Percentiles rank a stretch among this genome's conserved stretches.
phyloP scores from a whole-genome alignment of 768 basidiomycete genomes.

The Tephrocybe sp. region DNA sequence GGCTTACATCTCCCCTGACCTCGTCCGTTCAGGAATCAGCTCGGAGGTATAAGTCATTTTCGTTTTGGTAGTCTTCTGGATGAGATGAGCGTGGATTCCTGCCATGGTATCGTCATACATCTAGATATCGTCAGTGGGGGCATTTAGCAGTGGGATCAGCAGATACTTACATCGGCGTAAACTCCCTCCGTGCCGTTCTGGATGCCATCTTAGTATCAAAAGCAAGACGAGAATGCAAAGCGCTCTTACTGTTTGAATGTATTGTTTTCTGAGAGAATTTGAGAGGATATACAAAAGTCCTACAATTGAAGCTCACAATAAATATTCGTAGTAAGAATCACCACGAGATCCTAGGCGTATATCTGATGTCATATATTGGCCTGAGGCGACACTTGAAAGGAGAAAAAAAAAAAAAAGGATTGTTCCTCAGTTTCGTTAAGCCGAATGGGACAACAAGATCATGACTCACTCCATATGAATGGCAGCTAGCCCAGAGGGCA shows the following conservation, averaged over 20 bases:
- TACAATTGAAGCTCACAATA: slow-evolving; percentile 49
- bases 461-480: slow-evolving; percentile 73
- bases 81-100: slow-evolving; percentile 72
- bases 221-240: not conserved
- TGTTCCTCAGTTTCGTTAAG: too few relatives aligned
- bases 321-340: slow-evolving; percentile 93
- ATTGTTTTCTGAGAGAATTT: slow-evolving; percentile 58
- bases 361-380: slow-evolving; percentile 54
- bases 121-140: slow-evolving; percentile 31
- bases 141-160: not conserved
- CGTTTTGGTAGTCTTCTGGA: slow-evolving; percentile 57
- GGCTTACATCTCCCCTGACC: slow-evolving; percentile 38
- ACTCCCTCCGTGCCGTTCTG: slow-evolving; percentile 72
- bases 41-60: slow-evolving; percentile 80
- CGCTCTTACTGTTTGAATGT: slow-evolving; percentile 66
- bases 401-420: not conserved
- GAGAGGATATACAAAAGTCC: not conserved
- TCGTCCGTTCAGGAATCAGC: slow-evolving; percentile 56
- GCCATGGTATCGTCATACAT: slow-evolving; percentile 90
- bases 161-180: slow-evolving; percentile 60
- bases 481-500: slow-evolving; percentile 74
- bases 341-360: slow-evolving; percentile 90
- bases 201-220: slow-evolving; percentile 2
- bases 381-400: slow-evolving; percentile 31
- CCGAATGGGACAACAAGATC: not conserved